Evolutionary conservation across 1,284 basidiomycete genomes (phyloP), one percentile per base, ranked within the genome.

Genomic region (Ceratobasidium sp.): DNA sequence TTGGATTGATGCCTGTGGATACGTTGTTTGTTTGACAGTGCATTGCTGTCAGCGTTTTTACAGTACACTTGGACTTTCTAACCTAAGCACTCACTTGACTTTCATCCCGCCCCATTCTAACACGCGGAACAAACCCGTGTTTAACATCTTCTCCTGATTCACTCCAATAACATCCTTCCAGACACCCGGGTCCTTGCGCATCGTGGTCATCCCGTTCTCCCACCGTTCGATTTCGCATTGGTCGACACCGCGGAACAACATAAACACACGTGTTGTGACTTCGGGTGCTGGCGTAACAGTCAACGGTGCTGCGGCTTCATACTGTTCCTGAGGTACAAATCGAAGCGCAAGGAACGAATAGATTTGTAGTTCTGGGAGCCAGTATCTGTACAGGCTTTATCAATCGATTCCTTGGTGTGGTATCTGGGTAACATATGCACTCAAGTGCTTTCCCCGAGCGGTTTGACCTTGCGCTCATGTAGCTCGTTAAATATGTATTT

Each of bases 201-300:
- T 75, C 1, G 75, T 71, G 13, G 22, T 34, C 2, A 45, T 38
- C 22, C 76, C 75, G 0, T 53, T 68, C 2, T 17, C 20, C 78
- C 78, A 79, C 1, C 27, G 32, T 12, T 43, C 64, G 2, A 74
- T 20, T 7, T 77, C 73, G 3, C 71, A 72, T 25, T 76, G 72
- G 1, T 71, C 45, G 4, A 83, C 75, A 6, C 80, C 81, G 20
- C 75, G 74, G 76, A 83, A 83, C 6, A 84, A 73, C 80, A 85
- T 81, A 71, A 83, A 83, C 3, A 84, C 76, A 5, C 83, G 79
- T 0, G 78, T 81, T 8, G 81, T 75, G 31, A 82, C 76, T 68
- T 82, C 81, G 12, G 83, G 83, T 25, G 69, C 31, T 0, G 83
- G 83, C 0, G 69, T 69, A 38, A 84, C 72, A 5, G 73, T 72